A percentile compares a stretch with the other conserved stretches of the same genome.
Evolutionary conservation across 768 basidiomycete genomes (phyloP).

Genomic region (Krasilnikovozyma curviuscula): DNA sequence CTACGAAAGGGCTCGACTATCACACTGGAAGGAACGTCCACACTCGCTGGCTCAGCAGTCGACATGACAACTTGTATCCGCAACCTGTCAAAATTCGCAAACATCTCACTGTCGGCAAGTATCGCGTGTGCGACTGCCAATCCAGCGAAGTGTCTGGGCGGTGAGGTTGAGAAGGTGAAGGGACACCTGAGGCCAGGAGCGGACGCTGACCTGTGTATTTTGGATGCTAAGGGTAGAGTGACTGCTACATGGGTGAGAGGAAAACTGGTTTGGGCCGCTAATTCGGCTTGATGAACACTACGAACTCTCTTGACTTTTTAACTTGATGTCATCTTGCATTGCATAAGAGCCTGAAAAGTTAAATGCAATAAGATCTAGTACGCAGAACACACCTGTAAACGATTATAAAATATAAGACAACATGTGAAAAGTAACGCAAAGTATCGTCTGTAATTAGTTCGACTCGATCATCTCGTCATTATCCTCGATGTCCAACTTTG

Average conservation of each 20-base stretch:
- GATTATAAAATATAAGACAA: too few relatives aligned
- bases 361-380: too few relatives aligned
- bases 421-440: too few relatives aligned
- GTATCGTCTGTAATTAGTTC: too few relatives aligned
- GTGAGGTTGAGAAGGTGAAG: constrained; percentile 43
- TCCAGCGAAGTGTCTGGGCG: constrained; percentile 66
- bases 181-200: constrained; percentile 64
- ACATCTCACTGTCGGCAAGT: constrained; percentile 61
- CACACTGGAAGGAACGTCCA: constrained; percentile 65
- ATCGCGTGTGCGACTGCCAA: constrained; percentile 72
- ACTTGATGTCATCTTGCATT: too few relatives aligned
- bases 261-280: constrained; percentile 44
- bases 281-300: too few relatives aligned
- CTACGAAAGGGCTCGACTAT: constrained; percentile 64
- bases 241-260: constrained; percentile 59
- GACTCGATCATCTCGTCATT: too few relatives aligned
- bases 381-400: too few relatives aligned
- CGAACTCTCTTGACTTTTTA: too few relatives aligned
- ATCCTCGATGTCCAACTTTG: too few relatives aligned
- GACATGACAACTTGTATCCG: constrained; percentile 57
- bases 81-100: constrained; percentile 67
- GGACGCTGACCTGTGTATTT: constrained; percentile 65
- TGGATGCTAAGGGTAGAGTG: constrained; percentile 47
- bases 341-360: too few relatives aligned
- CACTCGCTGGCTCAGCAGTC: constrained; percentile 45